These are phyloP conservation scores for Neurospora sp. DNA, from an alignment of 495 filamentous ascomycete species.

Conservation along the genomic window DNA sequence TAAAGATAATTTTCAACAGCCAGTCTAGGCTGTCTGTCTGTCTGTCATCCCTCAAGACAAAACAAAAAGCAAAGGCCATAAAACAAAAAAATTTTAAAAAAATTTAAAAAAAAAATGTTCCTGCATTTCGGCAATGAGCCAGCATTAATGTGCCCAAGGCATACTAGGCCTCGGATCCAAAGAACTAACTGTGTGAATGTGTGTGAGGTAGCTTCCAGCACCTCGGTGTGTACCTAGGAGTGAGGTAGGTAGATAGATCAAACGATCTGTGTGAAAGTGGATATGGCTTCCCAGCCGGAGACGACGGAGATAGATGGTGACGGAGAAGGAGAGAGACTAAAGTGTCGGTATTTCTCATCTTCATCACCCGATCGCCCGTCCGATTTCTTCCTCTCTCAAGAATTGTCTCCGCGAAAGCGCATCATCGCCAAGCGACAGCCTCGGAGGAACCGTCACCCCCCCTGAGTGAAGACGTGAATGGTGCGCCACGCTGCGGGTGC, in stretches of 20 bases:
- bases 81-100: neutral
- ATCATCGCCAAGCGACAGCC: slow-evolving; percentile 29
- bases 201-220: neutral
- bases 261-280: neutral
- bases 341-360: neutral
- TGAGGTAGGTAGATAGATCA: neutral
- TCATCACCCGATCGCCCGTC: slow-evolving; percentile 33
- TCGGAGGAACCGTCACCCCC: slow-evolving; percentile 30
- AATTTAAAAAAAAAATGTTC: neutral
- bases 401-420: slow-evolving; percentile 26
- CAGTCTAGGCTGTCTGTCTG: neutral
- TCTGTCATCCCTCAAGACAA: neutral
- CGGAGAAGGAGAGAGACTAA: neutral
- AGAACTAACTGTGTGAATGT: neutral
- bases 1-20: neutral
- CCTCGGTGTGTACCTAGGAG: neutral
- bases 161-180: neutral
- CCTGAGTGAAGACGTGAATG: slow-evolving; percentile 30
- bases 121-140: neutral
- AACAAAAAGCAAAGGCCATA: neutral
- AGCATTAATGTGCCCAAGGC: neutral
- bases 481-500: neutral
- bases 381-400: slow-evolving; percentile 30
- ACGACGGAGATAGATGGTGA: neutral
- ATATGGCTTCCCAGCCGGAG: neutral